Evolutionary conservation across 768 basidiomycete species (phyloP).

Genomic region (Boletus bicolor): DNA sequence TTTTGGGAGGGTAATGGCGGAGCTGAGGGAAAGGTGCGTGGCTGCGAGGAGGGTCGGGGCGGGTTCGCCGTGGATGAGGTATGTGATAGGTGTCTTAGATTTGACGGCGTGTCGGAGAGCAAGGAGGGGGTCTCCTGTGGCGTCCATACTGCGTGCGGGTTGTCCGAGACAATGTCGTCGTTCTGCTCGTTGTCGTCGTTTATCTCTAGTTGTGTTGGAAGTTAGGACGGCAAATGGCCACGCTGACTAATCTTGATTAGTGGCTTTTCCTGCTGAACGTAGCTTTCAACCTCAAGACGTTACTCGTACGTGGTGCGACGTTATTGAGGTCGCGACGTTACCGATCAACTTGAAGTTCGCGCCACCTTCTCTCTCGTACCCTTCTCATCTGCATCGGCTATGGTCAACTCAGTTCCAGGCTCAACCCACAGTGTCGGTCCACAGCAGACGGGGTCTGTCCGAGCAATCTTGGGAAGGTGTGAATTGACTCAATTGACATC

Average conservation of each 20-base stretch:
- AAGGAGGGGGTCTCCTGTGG: no score
- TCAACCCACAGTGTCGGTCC: background rate
- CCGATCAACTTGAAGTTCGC: background rate
- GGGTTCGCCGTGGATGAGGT: conserved; percentile 36
- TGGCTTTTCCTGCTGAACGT: no score
- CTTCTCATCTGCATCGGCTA: no score
- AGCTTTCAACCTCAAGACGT: no score
- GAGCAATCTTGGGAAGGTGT: background rate
- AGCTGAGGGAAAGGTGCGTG: conserved; percentile 60
- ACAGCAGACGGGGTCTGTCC: background rate
- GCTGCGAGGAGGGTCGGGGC: conserved; percentile 51
- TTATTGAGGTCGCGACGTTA: no score
- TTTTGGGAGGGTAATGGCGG: conserved; percentile 59
- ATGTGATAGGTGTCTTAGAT: conserved; percentile 48
- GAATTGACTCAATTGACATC: conserved; percentile 6
- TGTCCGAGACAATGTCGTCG: background rate
- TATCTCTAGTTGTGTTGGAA: no score
- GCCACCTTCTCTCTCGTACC: background rate
- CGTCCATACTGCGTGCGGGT: background rate
- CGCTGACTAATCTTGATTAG: no score
- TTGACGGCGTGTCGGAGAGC: conserved; percentile 24
- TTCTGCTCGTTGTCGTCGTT: no score
- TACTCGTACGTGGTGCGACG: no score
- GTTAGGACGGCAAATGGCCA: no score
- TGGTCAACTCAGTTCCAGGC: background rate